Evolutionary conservation across 1,284 basidiomycete genomes (phyloP), one percentile per base, ranked within the genome.

Genomic region (Meira miltonrushii): DNA sequence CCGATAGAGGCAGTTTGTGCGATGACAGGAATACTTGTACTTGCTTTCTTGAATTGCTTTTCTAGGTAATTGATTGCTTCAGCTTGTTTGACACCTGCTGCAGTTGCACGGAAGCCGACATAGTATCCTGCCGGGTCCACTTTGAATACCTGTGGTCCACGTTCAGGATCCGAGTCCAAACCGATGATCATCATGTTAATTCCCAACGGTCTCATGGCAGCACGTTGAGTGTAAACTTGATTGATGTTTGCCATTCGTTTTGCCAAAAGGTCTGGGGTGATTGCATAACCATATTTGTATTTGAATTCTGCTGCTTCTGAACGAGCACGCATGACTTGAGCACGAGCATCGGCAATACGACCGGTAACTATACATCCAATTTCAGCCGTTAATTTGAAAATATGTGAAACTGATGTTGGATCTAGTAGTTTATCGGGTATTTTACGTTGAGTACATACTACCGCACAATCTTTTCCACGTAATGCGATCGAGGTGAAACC

Each of bases 281-380:
- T 97, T 81, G 96, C 92, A 78, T 97, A 96, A 50, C 95, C 95
- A 75, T 88, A 74, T 81, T 96, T 96, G 83, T 96, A 92, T 69
- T 92, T 85, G 84, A 93, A 97, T 39, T 92, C 86, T 41, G 91
- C 90, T 11, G 95, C 95, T 80, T 99, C 94, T 59, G 84, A 81
- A 59, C 90, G 87, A 53, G 95, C 93, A 41, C 94, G 85, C 73
- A 83, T 81, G 2, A 98, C 90, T 81, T 98, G 95, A 19, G 90
- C 84, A 58, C 90, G 85, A 7, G 93, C 57, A 38, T 59, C 57
- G 44, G 57, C 92, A 64, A 92, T 87, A 43, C 93, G 84, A 44
- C 95, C 95, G 15, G 92, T 97, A 86, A 98, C 90, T 55, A 96
- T 95, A 77, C 92, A 96, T 50, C 95, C 95, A 66, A 99, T 98